phyloP scores from a whole-genome alignment of 129 eudicot species.

The Flaveria ramosissima region DNA sequence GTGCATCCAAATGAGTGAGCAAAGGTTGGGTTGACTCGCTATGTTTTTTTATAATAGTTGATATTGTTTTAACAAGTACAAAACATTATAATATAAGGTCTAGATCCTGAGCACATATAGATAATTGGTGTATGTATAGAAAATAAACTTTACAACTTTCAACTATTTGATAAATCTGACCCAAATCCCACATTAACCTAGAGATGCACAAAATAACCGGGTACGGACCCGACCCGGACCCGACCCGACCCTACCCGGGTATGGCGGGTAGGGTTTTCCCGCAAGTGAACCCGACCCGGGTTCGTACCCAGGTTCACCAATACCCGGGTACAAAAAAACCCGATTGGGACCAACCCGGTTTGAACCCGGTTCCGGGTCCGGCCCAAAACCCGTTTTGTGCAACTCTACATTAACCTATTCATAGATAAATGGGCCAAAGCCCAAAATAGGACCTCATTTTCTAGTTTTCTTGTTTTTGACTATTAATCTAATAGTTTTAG shows the following conservation, averaged over 20 bases:
- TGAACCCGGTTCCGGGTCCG: too few species aligned
- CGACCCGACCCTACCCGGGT: too few species aligned
- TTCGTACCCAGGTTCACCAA: too few species aligned
- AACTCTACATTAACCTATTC: too few species aligned
- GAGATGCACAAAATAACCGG: too few species aligned
- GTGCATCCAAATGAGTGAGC: not conserved
- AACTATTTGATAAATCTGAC: not conserved
- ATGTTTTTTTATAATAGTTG: not conserved
- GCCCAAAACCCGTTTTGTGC: too few species aligned
- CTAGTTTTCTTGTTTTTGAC: not conserved
- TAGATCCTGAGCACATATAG: not conserved
- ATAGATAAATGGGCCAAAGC: not conserved
- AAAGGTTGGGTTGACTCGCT: not conserved
- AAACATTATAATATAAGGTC: not conserved
- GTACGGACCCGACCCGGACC: too few species aligned
- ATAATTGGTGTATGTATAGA: not conserved
- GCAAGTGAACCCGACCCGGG: too few species aligned
- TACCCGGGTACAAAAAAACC: too few species aligned
- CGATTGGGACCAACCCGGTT: too few species aligned
- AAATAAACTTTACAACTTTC: not conserved
- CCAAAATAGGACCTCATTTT: not conserved
- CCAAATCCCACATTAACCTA: not conserved
- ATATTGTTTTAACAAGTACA: not conserved
- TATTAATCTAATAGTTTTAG: conserved; percentile 2
- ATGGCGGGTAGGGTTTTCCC: too few species aligned